Evolutionary conservation across 2,329 filamentous ascomycete genomes (phyloP), one percentile per base, ranked within the genome.

Genomic region (Alternaria ventricosa): DNA sequence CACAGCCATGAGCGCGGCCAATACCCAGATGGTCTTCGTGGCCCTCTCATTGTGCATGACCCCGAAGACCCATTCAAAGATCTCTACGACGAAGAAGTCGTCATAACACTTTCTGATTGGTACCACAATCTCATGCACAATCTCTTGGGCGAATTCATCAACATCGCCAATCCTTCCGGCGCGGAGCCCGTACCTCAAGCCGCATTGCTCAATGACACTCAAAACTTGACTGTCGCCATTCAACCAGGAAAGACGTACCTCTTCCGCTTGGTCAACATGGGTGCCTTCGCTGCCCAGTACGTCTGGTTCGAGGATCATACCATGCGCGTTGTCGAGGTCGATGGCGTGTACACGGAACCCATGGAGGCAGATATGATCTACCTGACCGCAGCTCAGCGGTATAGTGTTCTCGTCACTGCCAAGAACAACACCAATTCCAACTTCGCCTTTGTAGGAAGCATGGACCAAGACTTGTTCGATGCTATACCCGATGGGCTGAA

Each of bases 71-170:
- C 85, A 80, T 84, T 83, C 66, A 77, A 81, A 22, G 84, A 85
- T 51, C 78, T 87, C 46, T 87, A 88, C 30, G 83, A 86, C 33
- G 85, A 86, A 45, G 90, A 93, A 65, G 80, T 89, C 30, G 82
- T 90, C 0, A 74, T 93, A 18, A 90, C 91, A 66, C 79, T 93
- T n/a, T 89, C 88, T 18, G 91, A 93, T 70, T 91, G 91, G 83
- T 93, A 93, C 62, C 89, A 93, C 69, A 87, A 90, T 51, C 75
- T 82, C 28, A 85, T 85, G 81, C 78, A 78, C 4, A 73, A 69
- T n/a, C 79, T 89, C 0, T 65, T 80, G 4, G 65, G 71, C 9
- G 57, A 64, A 18, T 79, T 80, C 64, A 84, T 91, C 44, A 84
- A 68, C 69, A 76, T 84, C 20, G 79, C 79, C 51, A 88, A 88